Base-by-base conservation (phyloP, 31 red algal species). In the Odonthalia washingtoniensis region DNA sequence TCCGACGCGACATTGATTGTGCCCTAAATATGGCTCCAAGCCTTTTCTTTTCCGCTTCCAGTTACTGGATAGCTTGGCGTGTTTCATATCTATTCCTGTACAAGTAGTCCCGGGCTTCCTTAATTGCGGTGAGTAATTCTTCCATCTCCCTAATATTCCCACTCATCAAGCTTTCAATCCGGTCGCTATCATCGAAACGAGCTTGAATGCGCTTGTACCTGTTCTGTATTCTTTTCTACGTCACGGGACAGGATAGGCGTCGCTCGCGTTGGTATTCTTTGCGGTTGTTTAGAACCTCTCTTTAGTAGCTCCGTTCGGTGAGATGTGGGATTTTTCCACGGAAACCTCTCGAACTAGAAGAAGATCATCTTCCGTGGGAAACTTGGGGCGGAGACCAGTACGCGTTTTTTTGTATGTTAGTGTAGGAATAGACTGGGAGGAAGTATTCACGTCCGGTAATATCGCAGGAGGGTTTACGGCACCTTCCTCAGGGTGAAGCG, bases 341-440 rank as follows among this genome's bases (percentile, higher is more conserved):
- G 81, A 32, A 5, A 84, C 66, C 62, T 84, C 42, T 32, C 81
- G 35, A 24, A 84, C 26, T 5, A 84, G 70, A 5, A 84, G 2
- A 4, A 84, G 6, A 36, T 84, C 81, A 32, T 84, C 66, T 18
- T 26, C 65, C 34, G 12, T 40, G 6, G 81, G n/a, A 53, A 84
- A 84, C n/a, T n/a, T n/a, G n/a, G n/a, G n/a, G n/a, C n/a, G n/a
- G n/a, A n/a, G n/a, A n/a, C n/a, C n/a, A n/a, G n/a, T n/a, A n/a
- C n/a, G n/a, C n/a, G n/a, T n/a, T n/a, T n/a, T n/a, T n/a, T n/a
- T n/a, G n/a, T n/a, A n/a, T n/a, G n/a, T n/a, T n/a, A n/a, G n/a
- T n/a, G n/a, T n/a, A n/a, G n/a, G n/a, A n/a, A n/a, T n/a, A n/a
- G n/a, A n/a, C n/a, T n/a, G n/a, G n/a, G n/a, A n/a, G n/a, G n/a